Evolutionary conservation across 345 rosid species (phyloP).

Genomic region (Ceriops tagal): DNA sequence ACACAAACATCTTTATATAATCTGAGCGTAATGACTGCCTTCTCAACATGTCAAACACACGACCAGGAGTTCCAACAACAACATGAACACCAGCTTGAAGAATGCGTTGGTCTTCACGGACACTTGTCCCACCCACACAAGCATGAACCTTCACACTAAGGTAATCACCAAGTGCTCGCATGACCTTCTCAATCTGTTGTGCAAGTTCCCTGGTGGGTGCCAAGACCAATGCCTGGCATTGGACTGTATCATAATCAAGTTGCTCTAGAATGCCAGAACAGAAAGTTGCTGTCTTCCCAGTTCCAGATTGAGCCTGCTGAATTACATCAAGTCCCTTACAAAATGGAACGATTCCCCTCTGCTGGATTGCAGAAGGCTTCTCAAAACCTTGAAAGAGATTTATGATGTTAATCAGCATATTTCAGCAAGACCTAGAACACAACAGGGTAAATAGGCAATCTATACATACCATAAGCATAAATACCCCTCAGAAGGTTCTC

Average conservation of each 20-base stretch:
- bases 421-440: not conserved
- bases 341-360: conserved; percentile 90
- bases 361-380: conserved; percentile 98
- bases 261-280: conserved; percentile 93
- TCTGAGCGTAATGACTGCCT: conserved; percentile 85
- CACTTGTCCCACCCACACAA: conserved; percentile 95
- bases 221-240: conserved; percentile 84
- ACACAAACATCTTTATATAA: conserved; percentile 75
- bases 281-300: conserved; percentile 92
- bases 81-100: conserved; percentile 92
- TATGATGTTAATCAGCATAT: not conserved
- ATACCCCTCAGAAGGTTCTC: conserved; percentile 86
- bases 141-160: conserved; percentile 93
- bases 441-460: not conserved
- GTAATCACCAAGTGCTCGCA: conserved; percentile 92
- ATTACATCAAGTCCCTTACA: conserved; percentile 91
- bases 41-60: conserved; percentile 91
- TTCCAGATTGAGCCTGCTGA: conserved; percentile 96
- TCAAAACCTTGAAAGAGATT: conserved; percentile 41
- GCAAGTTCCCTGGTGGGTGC: conserved; percentile 94
- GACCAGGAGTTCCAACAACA: conserved; percentile 96
- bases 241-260: conserved; percentile 58
- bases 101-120: conserved; percentile 88
- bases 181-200: conserved; percentile 93
- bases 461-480: conserved; percentile 75